These are phyloP conservation scores for Mycena epipterygia DNA, from an alignment of 768 basidiomycete species.

Conservation along the genomic window DNA sequence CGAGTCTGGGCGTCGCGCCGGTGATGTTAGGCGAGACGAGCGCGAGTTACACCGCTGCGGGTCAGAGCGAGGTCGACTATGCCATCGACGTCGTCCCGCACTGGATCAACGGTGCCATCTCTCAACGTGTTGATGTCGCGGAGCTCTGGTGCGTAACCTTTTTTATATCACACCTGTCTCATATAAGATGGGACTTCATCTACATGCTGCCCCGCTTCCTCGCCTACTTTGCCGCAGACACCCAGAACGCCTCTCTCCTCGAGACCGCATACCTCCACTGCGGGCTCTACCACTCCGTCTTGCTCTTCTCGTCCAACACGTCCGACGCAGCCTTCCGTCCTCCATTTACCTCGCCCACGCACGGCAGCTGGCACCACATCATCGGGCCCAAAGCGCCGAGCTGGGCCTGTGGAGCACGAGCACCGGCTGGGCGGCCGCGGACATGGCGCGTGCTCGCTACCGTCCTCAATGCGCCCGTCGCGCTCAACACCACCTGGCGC, in stretches of 20 bases:
- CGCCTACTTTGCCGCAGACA: no score
- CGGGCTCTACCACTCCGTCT: slow-evolving; percentile 52
- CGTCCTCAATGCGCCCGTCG: slow-evolving; percentile 55
- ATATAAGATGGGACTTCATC: slow-evolving; percentile 60
- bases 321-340: slow-evolving; percentile 25
- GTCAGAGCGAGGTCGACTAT: slow-evolving; percentile 56
- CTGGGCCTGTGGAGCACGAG: slow-evolving; percentile 39
- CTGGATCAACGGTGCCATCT: slow-evolving; percentile 63
- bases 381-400: slow-evolving; percentile 36
- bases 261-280: slow-evolving; percentile 55
- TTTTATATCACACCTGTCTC: background rate
- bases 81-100: slow-evolving; percentile 58
- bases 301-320: slow-evolving; percentile 45
- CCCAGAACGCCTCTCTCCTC: slow-evolving; percentile 51
- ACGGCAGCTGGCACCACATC: slow-evolving; percentile 56
- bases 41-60: slow-evolving; percentile 53
- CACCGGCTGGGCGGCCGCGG: slow-evolving; percentile 40
- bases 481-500: slow-evolving; percentile 39
- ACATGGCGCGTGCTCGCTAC: slow-evolving; percentile 52
- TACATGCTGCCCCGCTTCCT: slow-evolving; percentile 68
- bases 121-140: slow-evolving; percentile 63
- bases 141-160: slow-evolving; percentile 59
- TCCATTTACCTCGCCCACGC: slow-evolving; percentile 19
- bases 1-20: slow-evolving; percentile 63
- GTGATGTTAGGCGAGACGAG: slow-evolving; percentile 55